Percentiles rank a stretch among this genome's conserved stretches.
Conservation (phyloP, 1,284 basidiomycete species). For the Rhodotorula sp. region DNA sequence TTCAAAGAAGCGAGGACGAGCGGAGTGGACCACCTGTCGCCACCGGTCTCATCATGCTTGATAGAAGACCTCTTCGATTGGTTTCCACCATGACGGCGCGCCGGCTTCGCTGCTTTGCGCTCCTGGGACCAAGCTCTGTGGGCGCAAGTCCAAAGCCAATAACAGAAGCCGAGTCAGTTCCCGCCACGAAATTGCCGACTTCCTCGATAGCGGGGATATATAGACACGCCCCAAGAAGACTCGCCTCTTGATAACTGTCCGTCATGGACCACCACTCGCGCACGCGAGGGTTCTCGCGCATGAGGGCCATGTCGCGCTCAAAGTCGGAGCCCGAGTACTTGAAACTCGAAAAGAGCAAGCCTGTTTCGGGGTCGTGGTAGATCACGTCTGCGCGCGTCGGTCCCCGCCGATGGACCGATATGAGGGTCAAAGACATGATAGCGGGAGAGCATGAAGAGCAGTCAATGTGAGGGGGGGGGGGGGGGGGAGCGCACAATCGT, state of each 20-base stretch:
- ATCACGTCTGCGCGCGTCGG: neutral
- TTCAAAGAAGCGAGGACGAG: neutral
- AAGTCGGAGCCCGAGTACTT: neutral
- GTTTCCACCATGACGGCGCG: neutral
- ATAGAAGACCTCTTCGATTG: slow-evolving; percentile 1
- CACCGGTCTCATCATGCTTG: neutral
- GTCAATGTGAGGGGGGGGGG: neutral
- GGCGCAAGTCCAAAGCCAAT: too few species aligned
- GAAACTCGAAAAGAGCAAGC: neutral
- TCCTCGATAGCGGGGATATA: neutral
- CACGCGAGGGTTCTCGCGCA: neutral
- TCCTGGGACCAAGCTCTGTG: neutral
- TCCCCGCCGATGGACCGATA: neutral
- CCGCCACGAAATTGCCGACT: too few species aligned
- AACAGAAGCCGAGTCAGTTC: too few species aligned
- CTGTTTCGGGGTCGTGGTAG: neutral
- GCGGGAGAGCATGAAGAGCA: neutral
- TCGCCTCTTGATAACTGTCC: neutral
- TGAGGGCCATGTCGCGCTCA: neutral
- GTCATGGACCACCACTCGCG: neutral
- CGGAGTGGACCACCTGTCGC: neutral
- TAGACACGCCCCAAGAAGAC: neutral
- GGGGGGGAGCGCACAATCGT: neutral
- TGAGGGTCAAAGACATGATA: neutral
- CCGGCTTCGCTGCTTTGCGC: neutral